Base-by-base conservation (phyloP, 2,329 filamentous ascomycete genomes). In the Neofusicoccum parvum region DNA sequence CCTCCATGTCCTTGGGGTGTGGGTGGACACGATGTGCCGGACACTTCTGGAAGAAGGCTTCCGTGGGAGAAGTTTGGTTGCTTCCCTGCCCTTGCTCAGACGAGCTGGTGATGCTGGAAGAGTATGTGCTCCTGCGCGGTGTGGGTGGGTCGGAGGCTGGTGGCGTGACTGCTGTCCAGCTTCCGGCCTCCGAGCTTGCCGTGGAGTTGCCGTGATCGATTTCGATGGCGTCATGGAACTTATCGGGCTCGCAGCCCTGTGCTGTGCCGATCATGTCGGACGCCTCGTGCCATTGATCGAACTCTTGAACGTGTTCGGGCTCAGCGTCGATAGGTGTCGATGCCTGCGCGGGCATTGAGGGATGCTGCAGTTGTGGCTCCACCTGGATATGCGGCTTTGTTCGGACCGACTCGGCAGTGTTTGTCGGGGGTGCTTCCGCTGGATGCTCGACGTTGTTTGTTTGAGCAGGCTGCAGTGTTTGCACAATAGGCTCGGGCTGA, bases 1-100 rank as follows among this genome's bases (percentile, higher is more conserved):
- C 58, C 67, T 78, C 75, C 67, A 72, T 73, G 45, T 74, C 69
- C 58, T 77, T 70, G 32, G 75, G 70, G 54, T 77, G 72, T 62
- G 74, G 75, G 65, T 79, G 75, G 2, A 78, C 73, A 11, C 32
- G 39, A 27, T 64, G n/a, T 15, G 49, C 62, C 4, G 62, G 50
- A 14, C 37, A 64, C 6, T 58, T 39, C 3, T 45, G 11, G 62
- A 46, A 53, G 39, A 54, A 53, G n/a, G 20, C 48, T 10, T 53
- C 39, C 4, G 62, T 45, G 32, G 62, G 49, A 34, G 62, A 53
- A 12, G 34, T 15, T 45, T 45, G 39, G 27, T 64, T 14, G 65
- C 53, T 39, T 69, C 68, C 20, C 68, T 69, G 32, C 15, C 37
- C 39, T 46, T 45, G 48, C n/a, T 58, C 64, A 23, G 53, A 64